A percentile compares a stretch with the other conserved stretches of the same genome.
These are phyloP conservation scores for Sclerotinia spermophila DNA, from an alignment of 2,329 filamentous ascomycete genomes.

Conservation along the genomic window DNA sequence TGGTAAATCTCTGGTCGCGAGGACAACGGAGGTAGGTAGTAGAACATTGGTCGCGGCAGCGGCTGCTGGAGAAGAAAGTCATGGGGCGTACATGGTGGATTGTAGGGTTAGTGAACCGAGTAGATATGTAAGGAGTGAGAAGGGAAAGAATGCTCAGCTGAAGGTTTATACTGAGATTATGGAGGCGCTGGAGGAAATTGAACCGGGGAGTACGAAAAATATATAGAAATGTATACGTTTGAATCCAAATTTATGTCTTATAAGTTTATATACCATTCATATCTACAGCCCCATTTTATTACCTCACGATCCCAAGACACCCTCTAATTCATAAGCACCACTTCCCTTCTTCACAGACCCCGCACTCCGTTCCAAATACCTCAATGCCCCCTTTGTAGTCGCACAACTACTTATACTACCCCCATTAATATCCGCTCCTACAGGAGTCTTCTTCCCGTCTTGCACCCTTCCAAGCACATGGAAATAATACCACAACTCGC, in stretches of 20 bases:
- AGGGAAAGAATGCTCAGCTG: conserved; percentile 39
- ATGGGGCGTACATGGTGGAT: conserved; percentile 35
- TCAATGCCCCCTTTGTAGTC: conserved; percentile 48
- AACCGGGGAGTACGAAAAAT: conserved; percentile 39
- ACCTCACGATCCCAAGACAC: background rate
- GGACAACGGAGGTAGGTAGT: conserved; percentile 38
- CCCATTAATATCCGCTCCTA: conserved; percentile 43
- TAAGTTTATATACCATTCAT: background rate
- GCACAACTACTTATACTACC: conserved; percentile 53
- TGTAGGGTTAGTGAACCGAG: conserved; percentile 34
- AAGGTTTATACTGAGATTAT: conserved; percentile 45
- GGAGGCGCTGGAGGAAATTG: conserved; percentile 42
- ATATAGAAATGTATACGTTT: conserved; percentile 7
- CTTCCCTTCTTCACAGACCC: conserved; percentile 6
- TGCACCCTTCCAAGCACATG: conserved; percentile 58
- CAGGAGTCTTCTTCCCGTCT: conserved; percentile 36
- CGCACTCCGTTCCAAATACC: conserved; percentile 50
- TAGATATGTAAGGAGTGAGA: conserved; percentile 38
- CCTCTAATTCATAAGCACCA: conserved; percentile 3
- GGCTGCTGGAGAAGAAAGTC: conserved; percentile 33
- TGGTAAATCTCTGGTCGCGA: conserved; percentile 31
- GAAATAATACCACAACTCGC: conserved; percentile 65
- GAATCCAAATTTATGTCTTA: background rate
- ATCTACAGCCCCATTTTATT: background rate
- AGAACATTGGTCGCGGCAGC: conserved; percentile 37